Conservation (phyloP, 1,139 yeast genomes). For the Candida smagusa region DNA sequence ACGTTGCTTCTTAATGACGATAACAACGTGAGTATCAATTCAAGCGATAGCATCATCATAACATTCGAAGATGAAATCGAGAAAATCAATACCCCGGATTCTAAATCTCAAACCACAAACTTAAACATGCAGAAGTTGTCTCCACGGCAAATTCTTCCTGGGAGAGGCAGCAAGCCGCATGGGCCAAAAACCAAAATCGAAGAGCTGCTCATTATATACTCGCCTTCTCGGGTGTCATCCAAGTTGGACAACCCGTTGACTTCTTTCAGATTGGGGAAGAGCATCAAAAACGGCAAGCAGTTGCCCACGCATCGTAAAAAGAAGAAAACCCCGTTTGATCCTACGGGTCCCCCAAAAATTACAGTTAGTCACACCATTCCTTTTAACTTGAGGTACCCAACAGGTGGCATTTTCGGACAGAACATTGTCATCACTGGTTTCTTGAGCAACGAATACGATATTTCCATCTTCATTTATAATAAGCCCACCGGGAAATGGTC, state of each 20-base stretch:
- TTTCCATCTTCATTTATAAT: conserved; percentile 58
- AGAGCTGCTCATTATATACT: conserved; percentile 38
- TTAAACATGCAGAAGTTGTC: conserved; percentile 4
- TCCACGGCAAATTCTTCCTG: conserved; percentile 9
- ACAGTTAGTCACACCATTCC: conserved; percentile 25
- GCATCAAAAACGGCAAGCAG: conserved; percentile 30
- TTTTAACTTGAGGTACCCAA: conserved; percentile 48
- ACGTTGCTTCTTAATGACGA: conserved; percentile 17
- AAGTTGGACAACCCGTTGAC: conserved; percentile 30
- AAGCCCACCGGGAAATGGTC: conserved; percentile 66
- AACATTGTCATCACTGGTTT: conserved; percentile 62
- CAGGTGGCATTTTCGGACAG: conserved; percentile 63
- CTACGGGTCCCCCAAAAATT: background rate
- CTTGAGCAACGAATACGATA: conserved; percentile 48
- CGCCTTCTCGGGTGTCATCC: conserved; percentile 23
- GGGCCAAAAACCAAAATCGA: conserved; percentile 10
- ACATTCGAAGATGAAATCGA: conserved; percentile 30
- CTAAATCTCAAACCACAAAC: conserved; percentile 2
- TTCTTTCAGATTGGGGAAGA: conserved; percentile 34
- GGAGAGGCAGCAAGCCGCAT: conserved; percentile 5
- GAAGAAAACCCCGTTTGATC: background rate
- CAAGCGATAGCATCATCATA: conserved; percentile 32
- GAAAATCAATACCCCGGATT: conserved; percentile 11
- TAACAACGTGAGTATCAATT: conserved; percentile 27
- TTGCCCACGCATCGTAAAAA: conserved; percentile 24